Percentiles rank a stretch among this genome's conserved stretches.
phyloP scores from a whole-genome alignment of 1,284 basidiomycete species.

The Golubevia pallescens region DNA sequence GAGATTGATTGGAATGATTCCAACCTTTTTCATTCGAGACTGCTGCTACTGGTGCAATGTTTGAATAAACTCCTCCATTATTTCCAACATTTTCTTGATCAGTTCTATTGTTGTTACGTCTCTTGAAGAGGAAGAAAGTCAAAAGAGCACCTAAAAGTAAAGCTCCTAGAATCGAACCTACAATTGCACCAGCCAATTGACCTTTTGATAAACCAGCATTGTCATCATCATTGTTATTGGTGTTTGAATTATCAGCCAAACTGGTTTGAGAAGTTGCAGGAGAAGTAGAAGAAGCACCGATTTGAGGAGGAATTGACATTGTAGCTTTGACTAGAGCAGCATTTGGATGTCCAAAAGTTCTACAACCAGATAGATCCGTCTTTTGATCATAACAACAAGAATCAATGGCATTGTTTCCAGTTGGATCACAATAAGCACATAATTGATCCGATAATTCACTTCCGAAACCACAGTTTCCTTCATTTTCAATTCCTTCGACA shows the following conservation, averaged over 20 bases:
- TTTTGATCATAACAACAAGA: conserved; percentile 44
- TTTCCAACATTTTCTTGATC: conserved; percentile 21
- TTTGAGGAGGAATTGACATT: conserved; percentile 27
- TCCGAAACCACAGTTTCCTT: conserved; percentile 67
- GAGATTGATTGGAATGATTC: conserved; percentile 18
- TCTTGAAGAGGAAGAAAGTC: conserved; percentile 22
- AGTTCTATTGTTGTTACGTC: conserved; percentile 7
- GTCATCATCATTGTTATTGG: neutral
- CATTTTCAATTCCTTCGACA: conserved; percentile 64
- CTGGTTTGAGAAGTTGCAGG: conserved; percentile 14
- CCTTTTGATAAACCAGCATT: conserved; percentile 14
- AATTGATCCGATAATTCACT: conserved; percentile 59
- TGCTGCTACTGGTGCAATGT: conserved; percentile 2
- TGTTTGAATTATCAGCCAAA: neutral
- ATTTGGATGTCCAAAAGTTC: conserved; percentile 37
- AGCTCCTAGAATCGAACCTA: conserved; percentile 39
- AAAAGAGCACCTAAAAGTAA: conserved; percentile 37
- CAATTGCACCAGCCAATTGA: conserved; percentile 41
- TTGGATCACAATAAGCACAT: conserved; percentile 64
- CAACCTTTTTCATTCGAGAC: conserved; percentile 26
- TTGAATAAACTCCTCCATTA: conserved; percentile 5
- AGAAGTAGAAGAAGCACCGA: conserved; percentile 15
- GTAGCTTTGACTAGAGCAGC: conserved; percentile 39
- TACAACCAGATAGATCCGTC: conserved; percentile 38
- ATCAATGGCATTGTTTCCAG: conserved; percentile 31